Conservation (phyloP, 257 asterid species). For the Coffea eugenioides region DNA sequence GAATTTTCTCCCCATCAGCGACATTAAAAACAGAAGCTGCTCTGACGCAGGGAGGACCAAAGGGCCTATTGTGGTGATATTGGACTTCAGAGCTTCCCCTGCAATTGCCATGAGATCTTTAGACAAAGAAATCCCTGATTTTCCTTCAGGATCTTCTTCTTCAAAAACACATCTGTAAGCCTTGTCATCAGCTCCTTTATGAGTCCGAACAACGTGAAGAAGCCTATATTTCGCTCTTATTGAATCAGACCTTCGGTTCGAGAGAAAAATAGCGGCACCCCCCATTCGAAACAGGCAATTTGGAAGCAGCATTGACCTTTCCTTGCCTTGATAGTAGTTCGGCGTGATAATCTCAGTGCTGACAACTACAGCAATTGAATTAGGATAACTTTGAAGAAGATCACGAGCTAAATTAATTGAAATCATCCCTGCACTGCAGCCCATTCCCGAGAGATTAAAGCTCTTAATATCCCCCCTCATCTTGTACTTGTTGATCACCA, state of each 20-base stretch:
- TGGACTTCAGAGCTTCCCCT: conserved; percentile 80
- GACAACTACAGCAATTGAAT: conserved; percentile 57
- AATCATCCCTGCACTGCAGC: conserved; percentile 80
- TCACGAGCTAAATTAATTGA: conserved; percentile 78
- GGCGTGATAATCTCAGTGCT: conserved; percentile 87
- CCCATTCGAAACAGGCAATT: conserved; percentile 84
- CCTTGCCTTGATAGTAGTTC: conserved; percentile 73
- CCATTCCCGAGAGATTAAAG: conserved; percentile 84
- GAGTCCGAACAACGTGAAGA: conserved; percentile 82
- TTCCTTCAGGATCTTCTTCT: conserved; percentile 76
- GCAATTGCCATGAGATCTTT: conserved; percentile 88
- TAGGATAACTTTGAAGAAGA: conserved; percentile 63
- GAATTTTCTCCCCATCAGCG: conserved; percentile 72
- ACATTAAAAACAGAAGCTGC: conserved; percentile 68
- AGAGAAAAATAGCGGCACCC: conserved; percentile 68
- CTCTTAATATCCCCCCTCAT: conserved; percentile 66
- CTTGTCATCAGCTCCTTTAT: conserved; percentile 81
- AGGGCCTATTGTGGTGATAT: conserved; percentile 84
- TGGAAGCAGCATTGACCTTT: conserved; percentile 83
- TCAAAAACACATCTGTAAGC: conserved; percentile 70
- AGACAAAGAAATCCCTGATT: conserved; percentile 70
- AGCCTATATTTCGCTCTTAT: conserved; percentile 60
- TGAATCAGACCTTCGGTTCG: conserved; percentile 58
- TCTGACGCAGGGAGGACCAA: conserved; percentile 85
- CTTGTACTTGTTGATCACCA: conserved; percentile 77